A percentile compares a stretch with the other conserved stretches of the same genome.
phyloP scores from a whole-genome alignment of 2,329 filamentous ascomycete genomes.

The Pestalotiopsis sp. region DNA sequence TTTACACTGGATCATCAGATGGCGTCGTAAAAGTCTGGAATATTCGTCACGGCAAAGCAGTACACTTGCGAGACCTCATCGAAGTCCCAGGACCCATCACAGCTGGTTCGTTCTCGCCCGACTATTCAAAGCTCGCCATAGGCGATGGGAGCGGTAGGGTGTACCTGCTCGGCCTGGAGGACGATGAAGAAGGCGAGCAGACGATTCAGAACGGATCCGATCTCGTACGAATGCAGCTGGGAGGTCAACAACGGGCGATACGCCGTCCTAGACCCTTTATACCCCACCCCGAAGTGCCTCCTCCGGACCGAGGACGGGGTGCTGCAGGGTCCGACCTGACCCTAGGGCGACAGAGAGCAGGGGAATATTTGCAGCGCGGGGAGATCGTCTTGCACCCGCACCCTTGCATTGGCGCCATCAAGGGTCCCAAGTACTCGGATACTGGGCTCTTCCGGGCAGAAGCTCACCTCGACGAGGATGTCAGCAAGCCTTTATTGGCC shows the following conservation, averaged over 20 bases:
- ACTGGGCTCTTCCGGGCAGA: slow-evolving; percentile 48
- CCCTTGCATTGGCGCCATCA: slow-evolving; percentile 52
- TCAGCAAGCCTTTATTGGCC: slow-evolving; percentile 43
- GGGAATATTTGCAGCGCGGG: slow-evolving; percentile 35
- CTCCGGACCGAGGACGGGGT: slow-evolving; percentile 29
- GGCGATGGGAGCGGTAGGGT: slow-evolving; percentile 64
- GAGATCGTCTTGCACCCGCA: slow-evolving; percentile 45
- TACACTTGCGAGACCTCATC: slow-evolving; percentile 52
- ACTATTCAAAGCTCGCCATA: slow-evolving; percentile 54
- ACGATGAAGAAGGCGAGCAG: slow-evolving; percentile 30
- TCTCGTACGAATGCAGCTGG: slow-evolving; percentile 37
- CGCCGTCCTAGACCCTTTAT: slow-evolving; percentile 48
- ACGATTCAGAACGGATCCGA: slow-evolving; percentile 14
- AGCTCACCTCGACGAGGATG: slow-evolving; percentile 47
- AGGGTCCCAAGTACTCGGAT: slow-evolving; percentile 52
- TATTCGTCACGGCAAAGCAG: slow-evolving; percentile 44
- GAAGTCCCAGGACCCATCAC: slow-evolving; percentile 57
- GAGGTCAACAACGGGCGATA: slow-evolving; percentile 31
- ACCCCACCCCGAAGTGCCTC: slow-evolving; percentile 50
- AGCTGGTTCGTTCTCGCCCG: slow-evolving; percentile 58
- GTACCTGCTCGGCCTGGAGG: slow-evolving; percentile 52
- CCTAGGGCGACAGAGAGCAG: slow-evolving; percentile 28
- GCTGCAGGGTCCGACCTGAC: slow-evolving; percentile 15
- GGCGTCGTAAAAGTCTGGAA: slow-evolving; percentile 66
- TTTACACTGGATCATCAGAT: slow-evolving; percentile 66